Conservation (phyloP, 768 basidiomycete species). For the Agaricus subrufescens region DNA sequence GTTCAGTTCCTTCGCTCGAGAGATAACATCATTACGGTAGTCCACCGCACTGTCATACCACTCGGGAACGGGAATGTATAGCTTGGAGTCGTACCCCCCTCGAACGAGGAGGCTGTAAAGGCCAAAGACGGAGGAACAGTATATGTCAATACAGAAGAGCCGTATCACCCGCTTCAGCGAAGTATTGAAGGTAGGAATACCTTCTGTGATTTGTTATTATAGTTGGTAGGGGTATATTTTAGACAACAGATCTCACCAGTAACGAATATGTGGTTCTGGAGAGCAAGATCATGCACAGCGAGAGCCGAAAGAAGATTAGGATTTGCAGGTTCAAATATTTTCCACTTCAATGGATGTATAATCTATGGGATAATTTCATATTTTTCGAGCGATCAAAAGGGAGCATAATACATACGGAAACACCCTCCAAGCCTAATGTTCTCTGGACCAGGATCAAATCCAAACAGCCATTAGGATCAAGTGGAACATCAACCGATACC, state of each 20-base stretch:
- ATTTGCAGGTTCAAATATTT: neutral
- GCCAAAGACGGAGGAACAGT: neutral
- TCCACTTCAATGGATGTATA: slow-evolving; percentile 6
- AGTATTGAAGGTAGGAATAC: neutral
- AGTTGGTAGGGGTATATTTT: neutral
- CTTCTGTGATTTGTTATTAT: neutral
- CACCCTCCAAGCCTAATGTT: slow-evolving; percentile 3
- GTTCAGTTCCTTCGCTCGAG: neutral
- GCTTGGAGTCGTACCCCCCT: slow-evolving; percentile 1
- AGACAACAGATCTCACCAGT: neutral
- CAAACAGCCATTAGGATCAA: slow-evolving; percentile 6
- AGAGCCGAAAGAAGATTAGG: slow-evolving; percentile 6
- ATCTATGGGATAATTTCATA: neutral
- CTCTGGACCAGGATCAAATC: neutral
- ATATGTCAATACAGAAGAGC: slow-evolving; percentile 1
- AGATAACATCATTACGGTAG: neutral
- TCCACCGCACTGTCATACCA: neutral
- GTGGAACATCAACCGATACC: slow-evolving; percentile 1
- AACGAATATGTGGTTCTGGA: slow-evolving; percentile 1
- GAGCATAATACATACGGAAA: neutral
- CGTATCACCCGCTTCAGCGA: neutral
- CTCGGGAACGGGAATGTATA: neutral
- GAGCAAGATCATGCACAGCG: neutral
- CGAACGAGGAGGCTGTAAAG: slow-evolving; percentile 3
- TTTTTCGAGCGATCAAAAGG: neutral